A percentile compares a stretch with the other conserved stretches of the same genome.
phyloP scores from a whole-genome alignment of 164 flowering plant genomes.

The Taxillus chinensis region DNA sequence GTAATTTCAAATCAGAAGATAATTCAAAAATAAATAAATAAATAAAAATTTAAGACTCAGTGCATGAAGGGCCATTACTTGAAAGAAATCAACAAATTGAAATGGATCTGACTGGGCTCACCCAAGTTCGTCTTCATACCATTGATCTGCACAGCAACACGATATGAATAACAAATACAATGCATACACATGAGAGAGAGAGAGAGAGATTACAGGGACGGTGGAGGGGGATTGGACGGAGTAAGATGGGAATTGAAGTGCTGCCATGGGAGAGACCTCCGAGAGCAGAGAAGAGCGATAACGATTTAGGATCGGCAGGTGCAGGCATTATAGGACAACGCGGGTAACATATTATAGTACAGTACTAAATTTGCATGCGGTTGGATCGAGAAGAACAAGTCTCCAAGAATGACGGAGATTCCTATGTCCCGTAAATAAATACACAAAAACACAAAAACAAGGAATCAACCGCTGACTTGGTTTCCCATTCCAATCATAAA shows the following conservation, averaged over 20 bases:
- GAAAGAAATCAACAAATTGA: constrained; percentile 17
- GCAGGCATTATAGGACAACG: too few species aligned
- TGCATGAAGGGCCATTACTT: constrained; percentile 20
- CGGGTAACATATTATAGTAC: too few species aligned
- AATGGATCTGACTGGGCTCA: constrained; percentile 24
- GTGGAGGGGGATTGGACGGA: not conserved
- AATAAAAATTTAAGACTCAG: not conserved
- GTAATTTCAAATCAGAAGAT: too few species aligned
- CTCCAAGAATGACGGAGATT: constrained; percentile 53
- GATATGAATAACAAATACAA: not conserved
- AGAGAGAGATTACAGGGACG: not conserved
- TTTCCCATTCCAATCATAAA: too few species aligned
- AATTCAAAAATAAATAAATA: too few species aligned
- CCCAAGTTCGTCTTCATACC: constrained; percentile 17
- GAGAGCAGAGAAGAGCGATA: too few species aligned
- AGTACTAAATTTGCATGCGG: constrained; percentile 3
- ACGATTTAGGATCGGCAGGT: too few species aligned
- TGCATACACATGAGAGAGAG: too few species aligned
- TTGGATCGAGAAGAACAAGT: constrained; percentile 14
- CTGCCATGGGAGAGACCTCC: not conserved
- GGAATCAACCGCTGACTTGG: too few species aligned
- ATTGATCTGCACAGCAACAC: constrained; percentile 33
- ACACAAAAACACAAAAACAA: too few species aligned
- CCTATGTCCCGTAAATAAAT: constrained; percentile 9
- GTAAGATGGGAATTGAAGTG: not conserved